Conservation (phyloP, 2,329 filamentous ascomycete species). For the Hirsutella rhossiliensis region DNA sequence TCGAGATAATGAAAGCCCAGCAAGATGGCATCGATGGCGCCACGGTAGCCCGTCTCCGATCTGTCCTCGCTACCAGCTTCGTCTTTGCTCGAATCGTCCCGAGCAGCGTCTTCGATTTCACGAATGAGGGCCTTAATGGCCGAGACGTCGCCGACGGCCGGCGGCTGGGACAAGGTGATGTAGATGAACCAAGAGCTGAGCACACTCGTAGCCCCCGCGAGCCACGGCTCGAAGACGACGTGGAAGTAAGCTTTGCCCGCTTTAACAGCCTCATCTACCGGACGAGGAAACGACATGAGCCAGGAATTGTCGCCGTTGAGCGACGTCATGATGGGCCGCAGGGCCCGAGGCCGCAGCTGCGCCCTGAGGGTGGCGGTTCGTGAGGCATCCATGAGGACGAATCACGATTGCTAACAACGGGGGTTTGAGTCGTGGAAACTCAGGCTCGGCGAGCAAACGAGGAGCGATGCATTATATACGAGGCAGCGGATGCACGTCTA, state of each 20-base stretch:
- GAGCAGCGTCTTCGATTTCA: constrained; percentile 6
- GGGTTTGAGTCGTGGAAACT: background rate
- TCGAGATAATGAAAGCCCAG: constrained; percentile 8
- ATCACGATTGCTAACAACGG: background rate
- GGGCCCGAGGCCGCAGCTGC: background rate
- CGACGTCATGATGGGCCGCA: background rate
- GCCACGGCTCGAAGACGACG: background rate
- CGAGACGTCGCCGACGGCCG: constrained; percentile 1
- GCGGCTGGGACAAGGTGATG: background rate
- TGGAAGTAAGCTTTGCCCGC: background rate
- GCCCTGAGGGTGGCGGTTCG: background rate
- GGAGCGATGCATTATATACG: too few species aligned
- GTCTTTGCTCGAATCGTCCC: background rate
- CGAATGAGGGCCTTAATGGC: constrained; percentile 7
- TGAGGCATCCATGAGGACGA: background rate
- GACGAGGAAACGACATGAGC: background rate
- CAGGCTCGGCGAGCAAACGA: too few species aligned
- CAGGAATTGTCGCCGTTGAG: background rate
- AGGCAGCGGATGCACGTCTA: too few species aligned
- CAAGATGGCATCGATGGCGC: constrained; percentile 10
- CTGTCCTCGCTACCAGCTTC: background rate
- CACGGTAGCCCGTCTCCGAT: background rate
- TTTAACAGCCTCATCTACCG: background rate
- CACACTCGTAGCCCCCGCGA: background rate
- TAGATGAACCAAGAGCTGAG: background rate